A percentile compares a stretch with the other conserved stretches of the same genome.
Evolutionary conservation across 352 stramenopile species (phyloP).

Genomic region (Phytophthora agathidicida): DNA sequence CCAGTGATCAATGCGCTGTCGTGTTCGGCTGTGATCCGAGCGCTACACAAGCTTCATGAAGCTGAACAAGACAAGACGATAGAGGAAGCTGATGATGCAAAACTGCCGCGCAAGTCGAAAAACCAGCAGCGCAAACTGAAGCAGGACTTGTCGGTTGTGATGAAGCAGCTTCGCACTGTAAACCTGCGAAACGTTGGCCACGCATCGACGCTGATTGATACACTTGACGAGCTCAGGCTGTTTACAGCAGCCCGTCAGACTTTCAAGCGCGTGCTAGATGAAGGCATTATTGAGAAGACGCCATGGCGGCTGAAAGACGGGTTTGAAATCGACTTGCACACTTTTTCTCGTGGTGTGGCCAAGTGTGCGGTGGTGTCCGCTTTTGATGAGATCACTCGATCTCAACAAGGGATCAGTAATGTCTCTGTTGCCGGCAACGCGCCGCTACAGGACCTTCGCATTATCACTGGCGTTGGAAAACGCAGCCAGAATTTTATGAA

Average conservation of each 20-base stretch:
- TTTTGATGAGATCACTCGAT: conserved; percentile 50
- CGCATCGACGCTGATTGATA: conserved; percentile 63
- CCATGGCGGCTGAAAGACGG: conserved; percentile 60
- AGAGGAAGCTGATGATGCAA: neutral
- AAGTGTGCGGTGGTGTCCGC: conserved; percentile 76
- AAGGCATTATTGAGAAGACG: conserved; percentile 46
- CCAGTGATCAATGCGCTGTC: conserved; percentile 54
- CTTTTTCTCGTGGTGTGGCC: conserved; percentile 63
- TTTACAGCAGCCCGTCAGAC: conserved; percentile 49
- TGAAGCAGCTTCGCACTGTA: conserved; percentile 48
- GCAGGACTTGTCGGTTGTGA: conserved; percentile 50
- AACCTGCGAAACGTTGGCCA: conserved; percentile 53
- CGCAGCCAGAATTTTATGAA: conserved; percentile 68
- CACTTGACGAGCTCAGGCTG: conserved; percentile 55
- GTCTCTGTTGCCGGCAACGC: conserved; percentile 26
- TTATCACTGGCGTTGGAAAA: conserved; percentile 76
- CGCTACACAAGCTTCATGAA: conserved; percentile 45
- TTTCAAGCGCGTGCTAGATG: conserved; percentile 58
- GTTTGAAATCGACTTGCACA: conserved; percentile 77
- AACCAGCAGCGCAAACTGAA: conserved; percentile 30
- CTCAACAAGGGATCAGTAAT: conserved; percentile 35
- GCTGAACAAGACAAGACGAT: conserved; percentile 3
- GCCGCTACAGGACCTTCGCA: conserved; percentile 55
- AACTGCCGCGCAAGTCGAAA: conserved; percentile 10
- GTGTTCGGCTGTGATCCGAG: conserved; percentile 53